Evolutionary conservation across 176 grass and related monocot genomes (phyloP), one percentile per base, ranked within the genome.

Genomic region (Stipa capillata): DNA sequence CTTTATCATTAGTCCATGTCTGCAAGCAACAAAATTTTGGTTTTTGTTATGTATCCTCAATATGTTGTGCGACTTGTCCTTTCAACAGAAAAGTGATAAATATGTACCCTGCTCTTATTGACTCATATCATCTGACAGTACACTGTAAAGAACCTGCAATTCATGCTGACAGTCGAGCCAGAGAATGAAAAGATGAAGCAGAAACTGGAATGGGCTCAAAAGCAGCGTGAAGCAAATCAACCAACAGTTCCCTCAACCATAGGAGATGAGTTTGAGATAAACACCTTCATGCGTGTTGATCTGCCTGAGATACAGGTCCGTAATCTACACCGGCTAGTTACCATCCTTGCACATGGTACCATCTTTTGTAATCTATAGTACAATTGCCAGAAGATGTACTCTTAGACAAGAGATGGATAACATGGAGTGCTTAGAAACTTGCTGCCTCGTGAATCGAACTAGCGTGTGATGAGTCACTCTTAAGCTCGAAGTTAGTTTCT

Each of bases 261-360:
- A 41, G 92, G 84, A 45, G 90, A 99, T 11, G 96, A 99, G 78
- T 87, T 93, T 67, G 87, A 99, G 76, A 99, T 62, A 49, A 99
- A 99, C 62, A 93, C 96, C 18, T 99, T 95, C 82, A 99, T 99
- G 84, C 90, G 96, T 23, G 90, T 95, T 45, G 92, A 93, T 87
- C 65, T 91, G 39, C 86, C 90, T 36, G 87, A 94, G 74, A 89
- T 98, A 89, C 92, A 99, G 92, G 96, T 94, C 33, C 68, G 33
- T 28, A 60, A 36, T 68, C 33, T 14, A 3, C 76, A 69, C 0
- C 8, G 24, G 17, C 25, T 27, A 29, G 28, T 32, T 41, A 53
- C 36, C 18, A 54, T 20, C 20, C 4, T 78, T 87, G 5, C 0
- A 31, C 52, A 29, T 35, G 34, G 32, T 50, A 32, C 41, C 23